A percentile compares a stretch with the other conserved stretches of the same genome.
Evolutionary conservation across 176 grass and related monocot genomes (phyloP).

Genomic region (Cenchrus fungigraminus): DNA sequence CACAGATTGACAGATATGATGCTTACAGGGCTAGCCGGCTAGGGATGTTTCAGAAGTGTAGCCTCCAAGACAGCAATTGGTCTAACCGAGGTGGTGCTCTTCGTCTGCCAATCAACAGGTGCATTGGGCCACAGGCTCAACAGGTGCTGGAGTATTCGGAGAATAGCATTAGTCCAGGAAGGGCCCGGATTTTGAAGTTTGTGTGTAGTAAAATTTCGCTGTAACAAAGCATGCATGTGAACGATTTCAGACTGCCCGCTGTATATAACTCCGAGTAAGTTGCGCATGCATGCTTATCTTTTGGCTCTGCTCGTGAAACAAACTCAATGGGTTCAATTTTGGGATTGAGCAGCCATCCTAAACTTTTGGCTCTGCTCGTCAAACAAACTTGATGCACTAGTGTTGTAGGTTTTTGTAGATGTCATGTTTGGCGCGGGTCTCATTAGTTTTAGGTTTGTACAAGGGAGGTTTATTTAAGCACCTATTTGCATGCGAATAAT

Average conservation of each 20-base stretch:
- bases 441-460: no score
- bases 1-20: background rate
- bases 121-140: background rate
- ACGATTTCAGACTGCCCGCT: background rate
- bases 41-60: background rate
- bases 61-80: background rate
- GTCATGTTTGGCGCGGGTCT: no score
- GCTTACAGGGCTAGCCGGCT: background rate
- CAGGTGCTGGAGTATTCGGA: background rate
- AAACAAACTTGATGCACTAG: no score
- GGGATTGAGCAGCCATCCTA: background rate
- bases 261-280: slow-evolving; percentile 17
- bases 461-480: no score
- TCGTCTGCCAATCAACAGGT: background rate
- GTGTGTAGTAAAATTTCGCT: slow-evolving; percentile 19
- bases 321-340: background rate
- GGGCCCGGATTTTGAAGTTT: slow-evolving; percentile 2
- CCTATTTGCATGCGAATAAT: no score
- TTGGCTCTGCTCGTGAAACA: no score
- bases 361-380: no score
- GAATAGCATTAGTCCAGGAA: background rate
- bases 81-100: background rate
- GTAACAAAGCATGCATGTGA: background rate
- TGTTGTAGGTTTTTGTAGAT: no score
- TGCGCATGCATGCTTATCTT: background rate